Evolutionary conservation across 352 stramenopile species (phyloP), one percentile per base, ranked within the genome.

Genomic region (Globisporangium canariense): DNA sequence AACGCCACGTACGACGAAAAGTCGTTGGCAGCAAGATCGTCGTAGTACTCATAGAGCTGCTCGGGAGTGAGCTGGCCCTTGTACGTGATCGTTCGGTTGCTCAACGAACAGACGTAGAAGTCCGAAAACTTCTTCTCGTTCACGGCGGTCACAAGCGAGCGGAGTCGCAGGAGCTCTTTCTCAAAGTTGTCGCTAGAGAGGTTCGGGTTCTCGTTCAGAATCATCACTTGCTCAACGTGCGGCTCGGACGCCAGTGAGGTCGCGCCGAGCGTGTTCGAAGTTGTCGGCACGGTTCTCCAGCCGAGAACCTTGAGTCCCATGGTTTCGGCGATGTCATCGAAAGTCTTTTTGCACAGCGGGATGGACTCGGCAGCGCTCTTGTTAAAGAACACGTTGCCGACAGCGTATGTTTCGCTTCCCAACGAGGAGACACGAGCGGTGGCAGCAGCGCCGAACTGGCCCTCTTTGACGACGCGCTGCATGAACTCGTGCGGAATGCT

Each of bases 31-130:
- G 73, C 69, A 22, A 89, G 64, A 51, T 89, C 79, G 40, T 87
- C 75, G 56, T 88, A 89, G 75, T 89, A 89, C 66, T 81, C 78
- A 36, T 84, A 79, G 30, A 93, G 69, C 76, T 98, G 96, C 62
- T 97, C 95, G 1, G 96, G 96, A 2, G 95, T 98, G 38, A 99
- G 83, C 76, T 99, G 97, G 32, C 97, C 97, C 80, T 99, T 99
- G 90, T 99, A 99, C 25, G 93, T 98, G 73, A 99, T 98, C 52
- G 94, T 98, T 58, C 93, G 84, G 50, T 90, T 91, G 56, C 83
- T 96, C 32, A 99, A 77, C 25, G 88, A 98, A 71, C 97, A 98
- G 32, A 98, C 89, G 77, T 99, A 99, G 62, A 98, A 98, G 61
- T 94, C 92, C 36, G 77, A 79, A 58, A 77, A 79, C 57, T 86